These are phyloP conservation scores for Candida ortonii DNA, from an alignment of 805 yeast species.

Conservation along the genomic window DNA sequence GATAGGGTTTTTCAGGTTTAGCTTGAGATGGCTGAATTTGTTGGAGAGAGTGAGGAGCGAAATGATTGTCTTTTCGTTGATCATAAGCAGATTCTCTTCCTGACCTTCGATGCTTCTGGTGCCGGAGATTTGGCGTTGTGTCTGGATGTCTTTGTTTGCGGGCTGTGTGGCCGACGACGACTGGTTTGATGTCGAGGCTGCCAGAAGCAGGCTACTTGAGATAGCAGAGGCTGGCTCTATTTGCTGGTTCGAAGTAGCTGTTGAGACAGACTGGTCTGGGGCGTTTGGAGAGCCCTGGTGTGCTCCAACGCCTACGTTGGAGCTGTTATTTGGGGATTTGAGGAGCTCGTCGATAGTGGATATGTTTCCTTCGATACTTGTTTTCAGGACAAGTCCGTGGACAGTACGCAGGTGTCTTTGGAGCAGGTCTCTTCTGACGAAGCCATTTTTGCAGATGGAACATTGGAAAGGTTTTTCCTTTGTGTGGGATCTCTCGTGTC, in stretches of 20 bases:
- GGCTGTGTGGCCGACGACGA: too few species aligned
- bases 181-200: too few species aligned
- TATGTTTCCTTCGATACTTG: constrained; percentile 26
- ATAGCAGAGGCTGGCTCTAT: too few species aligned
- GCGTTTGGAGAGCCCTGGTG: neutral
- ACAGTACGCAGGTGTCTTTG: constrained; percentile 80
- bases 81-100: constrained; percentile 10
- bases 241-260: too few species aligned
- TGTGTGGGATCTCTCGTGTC: constrained; percentile 79
- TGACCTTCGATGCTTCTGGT: too few species aligned
- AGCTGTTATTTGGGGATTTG: constrained; percentile 13
- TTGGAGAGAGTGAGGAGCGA: constrained; percentile 32
- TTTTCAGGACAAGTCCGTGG: constrained; percentile 42
- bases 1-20: constrained; percentile 22
- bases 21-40: constrained; percentile 26
- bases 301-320: neutral
- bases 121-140: too few species aligned
- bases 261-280: too few species aligned
- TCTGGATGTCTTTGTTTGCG: too few species aligned
- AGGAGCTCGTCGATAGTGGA: constrained; percentile 21
- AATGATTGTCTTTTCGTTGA: constrained; percentile 31
- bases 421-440: constrained; percentile 73
- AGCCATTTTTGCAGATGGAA: constrained; percentile 62
- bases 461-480: constrained; percentile 80
- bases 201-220: too few species aligned